Conservation (phyloP, 306 rosid species). For the Vigna nakashimae region DNA sequence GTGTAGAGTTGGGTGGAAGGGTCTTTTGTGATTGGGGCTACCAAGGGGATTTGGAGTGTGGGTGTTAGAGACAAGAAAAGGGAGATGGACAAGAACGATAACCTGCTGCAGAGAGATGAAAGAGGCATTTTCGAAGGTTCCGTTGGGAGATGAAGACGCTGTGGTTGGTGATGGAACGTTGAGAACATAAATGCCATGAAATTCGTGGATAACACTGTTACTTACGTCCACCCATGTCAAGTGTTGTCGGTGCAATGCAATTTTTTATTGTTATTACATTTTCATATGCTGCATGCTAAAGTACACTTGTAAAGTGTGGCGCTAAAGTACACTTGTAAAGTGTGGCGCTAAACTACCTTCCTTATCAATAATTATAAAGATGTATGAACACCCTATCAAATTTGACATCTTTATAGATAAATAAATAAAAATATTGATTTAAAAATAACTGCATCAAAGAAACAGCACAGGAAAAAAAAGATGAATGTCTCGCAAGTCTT, state of each 20-base stretch:
- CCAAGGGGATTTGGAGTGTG: slow-evolving; percentile 39
- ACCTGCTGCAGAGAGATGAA: not conserved
- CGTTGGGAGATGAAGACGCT: not conserved
- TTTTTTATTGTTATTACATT: too few species aligned
- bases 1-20: slow-evolving; percentile 45
- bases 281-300: not conserved
- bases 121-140: not conserved
- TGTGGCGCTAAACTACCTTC: not conserved
- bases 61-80: not conserved
- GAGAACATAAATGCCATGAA: not conserved
- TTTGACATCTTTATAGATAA: too few species aligned
- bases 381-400: too few species aligned
- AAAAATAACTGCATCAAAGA: too few species aligned
- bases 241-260: not conserved
- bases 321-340: not conserved
- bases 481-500: too few species aligned
- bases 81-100: not conserved
- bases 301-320: not conserved
- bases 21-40: slow-evolving; percentile 54
- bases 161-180: not conserved
- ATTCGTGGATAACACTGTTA: not conserved
- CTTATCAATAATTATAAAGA: not conserved
- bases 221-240: not conserved
- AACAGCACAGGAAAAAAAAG: too few species aligned
- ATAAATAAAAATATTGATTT: too few species aligned